Percentiles rank a stretch among this genome's conserved stretches.
Evolutionary conservation across 768 basidiomycete species (phyloP).

Genomic region (Holtermannia corniformis): DNA sequence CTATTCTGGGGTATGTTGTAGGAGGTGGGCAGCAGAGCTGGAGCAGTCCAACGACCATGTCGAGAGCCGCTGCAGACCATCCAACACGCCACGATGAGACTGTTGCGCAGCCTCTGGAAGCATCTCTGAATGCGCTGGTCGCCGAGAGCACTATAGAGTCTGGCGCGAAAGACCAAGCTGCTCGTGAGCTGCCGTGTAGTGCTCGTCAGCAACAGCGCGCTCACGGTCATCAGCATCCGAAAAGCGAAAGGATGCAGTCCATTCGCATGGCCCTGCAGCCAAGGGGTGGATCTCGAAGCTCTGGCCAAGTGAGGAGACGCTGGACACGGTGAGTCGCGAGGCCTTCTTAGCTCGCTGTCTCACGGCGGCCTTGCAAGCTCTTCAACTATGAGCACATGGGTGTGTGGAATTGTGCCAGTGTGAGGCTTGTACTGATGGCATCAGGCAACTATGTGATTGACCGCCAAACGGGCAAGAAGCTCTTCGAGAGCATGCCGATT

Average conservation of each 20-base stretch:
- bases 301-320: slow-evolving; percentile 31
- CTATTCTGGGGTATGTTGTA: too few species aligned
- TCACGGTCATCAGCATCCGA: slow-evolving; percentile 14
- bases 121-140: neutral
- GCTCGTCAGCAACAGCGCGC: neutral
- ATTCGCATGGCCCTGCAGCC: slow-evolving; percentile 18
- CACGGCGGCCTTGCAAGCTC: slow-evolving; percentile 21
- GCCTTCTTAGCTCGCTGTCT: neutral
- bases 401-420: too few species aligned
- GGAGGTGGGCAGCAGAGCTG: too few species aligned
- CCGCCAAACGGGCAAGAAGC: slow-evolving; percentile 44
- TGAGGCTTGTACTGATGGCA: neutral
- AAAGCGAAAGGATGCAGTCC: slow-evolving; percentile 21
- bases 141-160: neutral
- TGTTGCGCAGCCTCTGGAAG: neutral
- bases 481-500: slow-evolving; percentile 68
- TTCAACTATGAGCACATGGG: slow-evolving; percentile 41
- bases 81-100: neutral
- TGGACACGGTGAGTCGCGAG: slow-evolving; percentile 29
- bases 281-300: slow-evolving; percentile 27
- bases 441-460: slow-evolving; percentile 41
- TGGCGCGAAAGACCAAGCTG: neutral
- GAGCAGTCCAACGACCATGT: too few species aligned
- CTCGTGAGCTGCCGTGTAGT: neutral
- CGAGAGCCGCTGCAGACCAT: neutral